A percentile compares a stretch with the other conserved stretches of the same genome.
Evolutionary conservation across 345 rosid genomes (phyloP).

Genomic region (Syzygium jambos): DNA sequence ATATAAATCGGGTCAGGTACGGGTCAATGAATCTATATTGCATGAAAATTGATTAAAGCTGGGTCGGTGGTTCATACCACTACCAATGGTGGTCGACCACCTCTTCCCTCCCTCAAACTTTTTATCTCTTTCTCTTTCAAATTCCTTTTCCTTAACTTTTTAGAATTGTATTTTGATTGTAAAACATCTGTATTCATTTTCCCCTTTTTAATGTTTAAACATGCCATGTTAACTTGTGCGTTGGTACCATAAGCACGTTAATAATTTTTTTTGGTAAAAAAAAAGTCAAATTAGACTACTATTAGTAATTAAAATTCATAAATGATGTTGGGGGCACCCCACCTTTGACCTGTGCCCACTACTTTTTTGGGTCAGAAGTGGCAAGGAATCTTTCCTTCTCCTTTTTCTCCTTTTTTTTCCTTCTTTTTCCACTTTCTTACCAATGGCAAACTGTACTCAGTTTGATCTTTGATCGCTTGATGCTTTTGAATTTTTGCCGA

Average conservation of each 20-base stretch:
- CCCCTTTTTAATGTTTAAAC: not conserved
- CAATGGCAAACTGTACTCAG: not conserved
- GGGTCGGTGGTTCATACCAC: not conserved
- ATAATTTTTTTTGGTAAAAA: no score
- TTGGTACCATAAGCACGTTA: not conserved
- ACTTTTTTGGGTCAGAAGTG: not conserved
- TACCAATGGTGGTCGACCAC: not conserved
- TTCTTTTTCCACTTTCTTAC: not conserved
- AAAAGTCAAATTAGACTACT: no score
- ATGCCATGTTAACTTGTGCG: not conserved
- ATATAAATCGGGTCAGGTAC: no score
- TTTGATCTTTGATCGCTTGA: not conserved
- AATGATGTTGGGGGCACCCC: not conserved
- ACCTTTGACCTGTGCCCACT: not conserved
- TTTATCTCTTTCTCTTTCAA: not conserved
- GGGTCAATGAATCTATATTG: no score
- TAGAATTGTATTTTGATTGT: not conserved
- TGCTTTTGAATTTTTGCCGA: not conserved
- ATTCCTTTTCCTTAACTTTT: not conserved
- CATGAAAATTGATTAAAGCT: no score
- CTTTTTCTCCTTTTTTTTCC: not conserved
- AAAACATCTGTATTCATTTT: not conserved
- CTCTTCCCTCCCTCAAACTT: not conserved
- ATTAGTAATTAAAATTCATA: not conserved
- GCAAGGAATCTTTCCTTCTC: not conserved